Evolutionary conservation across 345 rosid genomes (phyloP).

Genomic region (Brassica nigra): DNA sequence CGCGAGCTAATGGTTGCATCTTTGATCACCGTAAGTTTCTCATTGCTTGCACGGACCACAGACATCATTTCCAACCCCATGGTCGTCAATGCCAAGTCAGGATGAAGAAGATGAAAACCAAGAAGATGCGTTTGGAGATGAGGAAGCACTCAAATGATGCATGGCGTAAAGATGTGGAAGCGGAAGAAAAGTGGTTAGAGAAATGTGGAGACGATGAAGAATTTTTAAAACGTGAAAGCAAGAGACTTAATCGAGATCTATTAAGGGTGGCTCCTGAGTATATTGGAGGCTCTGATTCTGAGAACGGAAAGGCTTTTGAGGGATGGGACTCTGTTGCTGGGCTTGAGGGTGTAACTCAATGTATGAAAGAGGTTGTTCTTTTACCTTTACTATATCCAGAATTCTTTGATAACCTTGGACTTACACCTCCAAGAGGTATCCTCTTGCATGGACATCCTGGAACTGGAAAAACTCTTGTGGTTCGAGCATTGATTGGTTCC

Average conservation of each 20-base stretch:
- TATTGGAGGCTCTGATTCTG: slow-evolving; percentile 77
- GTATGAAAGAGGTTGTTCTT: slow-evolving; percentile 97
- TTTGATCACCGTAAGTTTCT: slow-evolving; percentile 98
- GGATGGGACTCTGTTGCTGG: slow-evolving; percentile 99
- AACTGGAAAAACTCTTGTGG: slow-evolving; percentile 96
- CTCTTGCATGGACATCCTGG: slow-evolving; percentile 99
- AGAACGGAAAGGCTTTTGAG: slow-evolving; percentile 55
- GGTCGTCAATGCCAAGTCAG: slow-evolving; percentile 55
- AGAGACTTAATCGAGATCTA: slow-evolving; percentile 89
- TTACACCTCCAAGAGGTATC: slow-evolving; percentile 96
- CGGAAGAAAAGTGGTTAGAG: slow-evolving; percentile 98
- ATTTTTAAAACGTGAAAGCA: slow-evolving; percentile 94
- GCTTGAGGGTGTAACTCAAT: slow-evolving; percentile 83
- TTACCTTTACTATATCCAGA: slow-evolving; percentile 93
- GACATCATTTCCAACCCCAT: slow-evolving; percentile 81
- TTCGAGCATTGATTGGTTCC: slow-evolving; percentile 92
- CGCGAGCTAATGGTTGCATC: slow-evolving; percentile 89
- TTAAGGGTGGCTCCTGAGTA: slow-evolving; percentile 94
- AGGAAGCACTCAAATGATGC: slow-evolving; percentile 87
- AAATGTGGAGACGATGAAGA: slow-evolving; percentile 99
- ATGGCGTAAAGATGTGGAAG: slow-evolving; percentile 87
- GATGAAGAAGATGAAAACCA: slow-evolving; percentile 80
- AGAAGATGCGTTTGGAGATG: slow-evolving; percentile 71
- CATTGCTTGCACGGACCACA: slow-evolving; percentile 95
- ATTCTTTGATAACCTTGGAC: slow-evolving; percentile 84